phyloP scores from a whole-genome alignment of 441 rosid species.

The Biscutella laevigata region DNA sequence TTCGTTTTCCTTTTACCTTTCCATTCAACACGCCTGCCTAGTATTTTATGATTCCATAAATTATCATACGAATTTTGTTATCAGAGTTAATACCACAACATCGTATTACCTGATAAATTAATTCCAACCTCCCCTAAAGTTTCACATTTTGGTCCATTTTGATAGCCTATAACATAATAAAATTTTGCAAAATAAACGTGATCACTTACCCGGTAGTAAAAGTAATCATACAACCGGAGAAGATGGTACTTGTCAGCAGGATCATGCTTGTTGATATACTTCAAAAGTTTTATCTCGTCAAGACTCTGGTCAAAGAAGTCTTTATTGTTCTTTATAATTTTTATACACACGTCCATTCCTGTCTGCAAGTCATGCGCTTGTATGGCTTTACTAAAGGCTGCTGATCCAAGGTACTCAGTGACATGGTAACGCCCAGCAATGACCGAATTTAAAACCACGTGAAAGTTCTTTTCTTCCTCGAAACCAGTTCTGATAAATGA shows the following conservation, averaged over 20 bases:
- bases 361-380: constrained; percentile 98
- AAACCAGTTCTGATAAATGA: constrained; percentile 78
- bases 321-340: constrained; percentile 94
- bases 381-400: constrained; percentile 97
- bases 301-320: constrained; percentile 99
- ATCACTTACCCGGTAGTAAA: constrained; percentile 78
- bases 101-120: neutral
- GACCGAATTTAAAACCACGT: constrained; percentile 85
- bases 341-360: constrained; percentile 94
- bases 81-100: neutral
- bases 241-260: constrained; percentile 91
- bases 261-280: constrained; percentile 94
- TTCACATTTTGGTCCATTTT: neutral
- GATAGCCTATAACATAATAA: neutral
- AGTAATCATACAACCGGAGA: constrained; percentile 90
- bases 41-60: neutral
- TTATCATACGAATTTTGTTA: neutral
- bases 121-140: neutral
- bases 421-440: constrained; percentile 96
- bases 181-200: neutral
- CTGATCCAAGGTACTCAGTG: constrained; percentile 95
- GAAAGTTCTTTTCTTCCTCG: constrained; percentile 98
- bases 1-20: too few relatives aligned
- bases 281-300: constrained; percentile 94
- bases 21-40: neutral